Conservation (phyloP, 257 asterid genomes). For the Solanum rostratum region DNA sequence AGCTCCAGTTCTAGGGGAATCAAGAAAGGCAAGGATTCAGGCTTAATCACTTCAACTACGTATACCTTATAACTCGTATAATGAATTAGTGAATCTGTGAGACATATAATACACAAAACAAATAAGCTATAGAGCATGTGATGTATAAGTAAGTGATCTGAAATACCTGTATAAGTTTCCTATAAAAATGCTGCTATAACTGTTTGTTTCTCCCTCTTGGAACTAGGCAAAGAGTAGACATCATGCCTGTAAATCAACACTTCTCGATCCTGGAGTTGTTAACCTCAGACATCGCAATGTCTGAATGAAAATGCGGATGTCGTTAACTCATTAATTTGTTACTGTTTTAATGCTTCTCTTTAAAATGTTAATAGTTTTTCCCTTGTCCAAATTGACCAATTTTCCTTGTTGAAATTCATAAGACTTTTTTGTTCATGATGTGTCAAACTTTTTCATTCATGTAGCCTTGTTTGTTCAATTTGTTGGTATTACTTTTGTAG, state of each 20-base stretch:
- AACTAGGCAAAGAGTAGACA: neutral
- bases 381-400: neutral
- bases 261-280: neutral
- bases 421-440: neutral
- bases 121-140: neutral
- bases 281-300: neutral
- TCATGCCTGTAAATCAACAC: neutral
- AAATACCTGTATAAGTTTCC: neutral
- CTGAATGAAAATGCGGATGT: neutral
- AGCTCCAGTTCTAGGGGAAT: conserved; percentile 68
- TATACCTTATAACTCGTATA: neutral
- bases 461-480: neutral
- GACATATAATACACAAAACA: neutral
- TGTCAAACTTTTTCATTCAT: neutral
- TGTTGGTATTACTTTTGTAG: neutral
- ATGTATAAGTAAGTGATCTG: neutral
- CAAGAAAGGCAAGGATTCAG: conserved; percentile 47
- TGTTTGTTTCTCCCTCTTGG: neutral
- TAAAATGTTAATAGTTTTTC: neutral
- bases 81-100: neutral
- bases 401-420: neutral
- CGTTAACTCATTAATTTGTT: neutral
- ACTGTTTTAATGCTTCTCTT: neutral
- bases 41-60: neutral
- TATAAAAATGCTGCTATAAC: neutral